Evolutionary conservation across 345 rosid genomes (phyloP).

Genomic region (Pugionium cornutum): DNA sequence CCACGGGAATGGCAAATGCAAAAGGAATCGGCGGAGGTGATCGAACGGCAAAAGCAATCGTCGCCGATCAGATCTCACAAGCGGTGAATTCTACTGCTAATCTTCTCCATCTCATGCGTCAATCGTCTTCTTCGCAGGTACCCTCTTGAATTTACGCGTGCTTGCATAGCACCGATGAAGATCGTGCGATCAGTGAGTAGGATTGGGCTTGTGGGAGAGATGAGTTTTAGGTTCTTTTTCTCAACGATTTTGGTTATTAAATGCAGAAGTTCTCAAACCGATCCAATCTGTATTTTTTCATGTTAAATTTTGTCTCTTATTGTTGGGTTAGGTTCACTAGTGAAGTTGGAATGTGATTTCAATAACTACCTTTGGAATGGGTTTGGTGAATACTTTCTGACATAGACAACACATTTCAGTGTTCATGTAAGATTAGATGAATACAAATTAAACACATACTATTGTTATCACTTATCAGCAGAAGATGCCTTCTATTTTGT

Average conservation of each 20-base stretch:
- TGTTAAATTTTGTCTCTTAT: not conserved
- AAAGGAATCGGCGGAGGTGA: conserved; percentile 50
- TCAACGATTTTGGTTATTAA: not conserved
- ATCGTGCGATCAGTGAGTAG: conserved; percentile 1
- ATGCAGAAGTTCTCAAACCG: not conserved
- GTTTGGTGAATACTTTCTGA: not conserved
- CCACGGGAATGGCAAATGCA: conserved; percentile 32
- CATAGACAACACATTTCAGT: not conserved
- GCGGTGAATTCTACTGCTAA: conserved; percentile 80
- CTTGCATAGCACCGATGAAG: not conserved
- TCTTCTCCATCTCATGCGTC: conserved; percentile 81
- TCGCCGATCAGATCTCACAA: conserved; percentile 77
- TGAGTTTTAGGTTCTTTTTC: not conserved
- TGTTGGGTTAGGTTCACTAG: not conserved
- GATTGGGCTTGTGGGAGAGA: not conserved
- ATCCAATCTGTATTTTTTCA: not conserved
- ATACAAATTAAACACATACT: conserved; percentile 6
- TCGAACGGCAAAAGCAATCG: conserved; percentile 65
- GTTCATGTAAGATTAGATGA: not conserved
- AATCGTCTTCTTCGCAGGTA: conserved; percentile 80
- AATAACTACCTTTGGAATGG: not conserved
- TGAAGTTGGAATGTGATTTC: not conserved
- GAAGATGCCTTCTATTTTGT: not conserved
- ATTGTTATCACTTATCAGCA: not conserved
- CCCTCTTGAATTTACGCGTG: not conserved